These are phyloP conservation scores for Boletellus deceptivus DNA, from an alignment of 1,284 basidiomycete species.

Conservation along the genomic window DNA sequence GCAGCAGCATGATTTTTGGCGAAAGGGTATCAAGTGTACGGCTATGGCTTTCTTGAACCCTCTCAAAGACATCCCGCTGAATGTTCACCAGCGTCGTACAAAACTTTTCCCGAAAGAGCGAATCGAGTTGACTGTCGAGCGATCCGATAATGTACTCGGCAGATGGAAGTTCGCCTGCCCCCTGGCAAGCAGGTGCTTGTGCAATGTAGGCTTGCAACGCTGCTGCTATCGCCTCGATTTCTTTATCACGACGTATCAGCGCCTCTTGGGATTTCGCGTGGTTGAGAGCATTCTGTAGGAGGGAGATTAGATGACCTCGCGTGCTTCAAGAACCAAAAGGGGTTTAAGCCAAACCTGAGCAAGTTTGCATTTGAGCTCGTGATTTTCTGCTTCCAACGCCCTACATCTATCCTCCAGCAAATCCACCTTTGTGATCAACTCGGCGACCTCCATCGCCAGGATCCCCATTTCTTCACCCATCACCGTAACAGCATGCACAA, in stretches of 20 bases:
- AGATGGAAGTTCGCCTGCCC: conserved; percentile 32
- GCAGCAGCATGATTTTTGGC: conserved; percentile 34
- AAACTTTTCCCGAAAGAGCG: conserved; percentile 40
- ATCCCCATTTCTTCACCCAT: conserved; percentile 38
- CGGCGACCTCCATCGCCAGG: conserved; percentile 39
- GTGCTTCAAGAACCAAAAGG: background rate
- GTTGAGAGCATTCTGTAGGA: conserved; percentile 15
- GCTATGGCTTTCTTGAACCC: conserved; percentile 36
- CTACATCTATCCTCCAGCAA: conserved; percentile 28
- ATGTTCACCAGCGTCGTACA: conserved; percentile 37
- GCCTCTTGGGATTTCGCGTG: conserved; percentile 15
- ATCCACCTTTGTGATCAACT: conserved; percentile 34
- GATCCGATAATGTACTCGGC: conserved; percentile 42
- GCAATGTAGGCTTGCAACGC: conserved; percentile 41
- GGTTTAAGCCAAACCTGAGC: conserved; percentile 27
- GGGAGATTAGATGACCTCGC: background rate
- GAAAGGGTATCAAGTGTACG: conserved; percentile 41
- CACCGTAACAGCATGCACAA: conserved; percentile 19
- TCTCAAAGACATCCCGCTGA: conserved; percentile 37
- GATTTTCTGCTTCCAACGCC: conserved; percentile 34
- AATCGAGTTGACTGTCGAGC: conserved; percentile 40
- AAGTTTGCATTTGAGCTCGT: conserved; percentile 27
- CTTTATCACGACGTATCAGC: conserved; percentile 21
- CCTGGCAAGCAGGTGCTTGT: conserved; percentile 29
- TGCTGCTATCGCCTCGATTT: conserved; percentile 40